A percentile compares a stretch with the other conserved stretches of the same genome.
Evolutionary conservation across 2,329 filamentous ascomycete genomes (phyloP).

Genomic region (Eutypella sp.): DNA sequence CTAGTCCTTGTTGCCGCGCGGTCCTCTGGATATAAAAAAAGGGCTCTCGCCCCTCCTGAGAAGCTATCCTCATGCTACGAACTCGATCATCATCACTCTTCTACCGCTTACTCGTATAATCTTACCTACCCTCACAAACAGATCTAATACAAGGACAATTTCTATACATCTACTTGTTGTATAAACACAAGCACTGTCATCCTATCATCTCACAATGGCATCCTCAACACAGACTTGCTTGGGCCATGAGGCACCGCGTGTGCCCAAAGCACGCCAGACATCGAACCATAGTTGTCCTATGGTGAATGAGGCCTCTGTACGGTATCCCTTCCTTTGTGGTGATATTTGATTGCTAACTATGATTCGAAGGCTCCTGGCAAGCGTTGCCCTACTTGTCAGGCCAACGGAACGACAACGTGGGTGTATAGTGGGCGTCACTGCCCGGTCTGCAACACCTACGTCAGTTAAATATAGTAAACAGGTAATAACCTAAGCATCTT

Average conservation of each 20-base stretch:
- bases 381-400: conserved; percentile 16
- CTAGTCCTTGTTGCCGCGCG: too few relatives aligned
- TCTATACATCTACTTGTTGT: not conserved
- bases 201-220: conserved; percentile 7
- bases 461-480: conserved; percentile 6
- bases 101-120: too few relatives aligned
- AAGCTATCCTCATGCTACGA: too few relatives aligned
- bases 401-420: conserved; percentile 13
- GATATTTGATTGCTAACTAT: conserved; percentile 5
- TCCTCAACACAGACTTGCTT: conserved; percentile 8
- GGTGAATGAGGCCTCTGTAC: conserved; percentile 15
- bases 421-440: conserved; percentile 19
- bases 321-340: conserved; percentile 2
- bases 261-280: conserved; percentile 4
- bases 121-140: too few relatives aligned
- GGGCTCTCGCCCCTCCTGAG: too few relatives aligned
- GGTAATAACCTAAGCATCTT: not conserved
- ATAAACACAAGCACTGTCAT: not conserved
- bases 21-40: too few relatives aligned
- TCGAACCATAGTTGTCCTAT: conserved; percentile 5
- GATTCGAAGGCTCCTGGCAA: conserved; percentile 14
- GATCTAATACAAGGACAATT: too few relatives aligned
- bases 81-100: too few relatives aligned
- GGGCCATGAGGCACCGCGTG: conserved; percentile 2
- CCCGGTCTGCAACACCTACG: conserved; percentile 18